Percentiles rank a stretch among this genome's conserved stretches.
Evolutionary conservation across 306 rosid species (phyloP).

Genomic region (Citrullus mucosospermus): DNA sequence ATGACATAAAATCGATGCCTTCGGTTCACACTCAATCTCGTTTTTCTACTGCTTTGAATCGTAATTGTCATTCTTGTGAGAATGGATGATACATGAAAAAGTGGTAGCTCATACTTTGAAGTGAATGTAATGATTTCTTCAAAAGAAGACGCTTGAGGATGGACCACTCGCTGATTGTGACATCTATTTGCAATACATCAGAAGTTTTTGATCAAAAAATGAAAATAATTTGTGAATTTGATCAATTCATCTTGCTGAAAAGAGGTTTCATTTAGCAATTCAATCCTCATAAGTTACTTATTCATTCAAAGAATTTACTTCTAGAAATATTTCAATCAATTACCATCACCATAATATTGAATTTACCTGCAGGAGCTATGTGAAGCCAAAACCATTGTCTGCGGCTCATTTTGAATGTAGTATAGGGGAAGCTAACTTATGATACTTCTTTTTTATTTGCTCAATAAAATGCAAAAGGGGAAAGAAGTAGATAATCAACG

Average conservation of each 20-base stretch:
- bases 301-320: neutral
- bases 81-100: neutral
- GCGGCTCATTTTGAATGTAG: neutral
- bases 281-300: neutral
- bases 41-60: neutral
- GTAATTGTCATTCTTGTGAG: neutral
- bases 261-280: neutral
- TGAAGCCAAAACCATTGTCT: neutral
- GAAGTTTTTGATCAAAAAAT: neutral
- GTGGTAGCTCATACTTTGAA: neutral
- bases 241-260: neutral
- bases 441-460: no score
- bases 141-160: neutral
- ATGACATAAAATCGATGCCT: neutral
- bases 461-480: neutral
- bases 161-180: no score
- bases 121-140: neutral
- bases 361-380: neutral
- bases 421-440: neutral
- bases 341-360: neutral
- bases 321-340: neutral
- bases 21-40: neutral
- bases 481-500: neutral
- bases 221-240: neutral
- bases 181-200: no score